Evolutionary conservation across 306 rosid genomes (phyloP).

Genomic region (Castanopsis chinensis): DNA sequence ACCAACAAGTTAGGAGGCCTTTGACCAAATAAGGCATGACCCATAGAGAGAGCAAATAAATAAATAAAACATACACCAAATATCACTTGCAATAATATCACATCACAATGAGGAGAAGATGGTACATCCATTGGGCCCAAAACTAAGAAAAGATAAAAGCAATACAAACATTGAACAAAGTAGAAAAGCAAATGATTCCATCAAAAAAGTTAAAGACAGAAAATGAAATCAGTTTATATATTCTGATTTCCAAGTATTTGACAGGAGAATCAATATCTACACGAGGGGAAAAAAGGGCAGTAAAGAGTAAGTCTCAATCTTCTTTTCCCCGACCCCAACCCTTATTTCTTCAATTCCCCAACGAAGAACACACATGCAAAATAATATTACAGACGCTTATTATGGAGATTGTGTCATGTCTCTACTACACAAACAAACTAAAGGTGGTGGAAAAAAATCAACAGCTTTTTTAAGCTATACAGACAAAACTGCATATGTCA

Average conservation of each 20-base stretch:
- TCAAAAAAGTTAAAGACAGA: neutral
- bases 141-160: neutral
- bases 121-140: neutral
- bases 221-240: neutral
- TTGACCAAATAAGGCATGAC: too few species aligned
- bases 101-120: too few species aligned
- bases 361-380: neutral
- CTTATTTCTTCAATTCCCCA: neutral
- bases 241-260: neutral
- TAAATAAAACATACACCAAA: too few species aligned
- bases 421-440: neutral
- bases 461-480: neutral
- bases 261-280: neutral
- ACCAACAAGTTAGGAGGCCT: too few species aligned
- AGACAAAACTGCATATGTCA: neutral
- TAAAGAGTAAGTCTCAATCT: neutral
- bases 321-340: neutral
- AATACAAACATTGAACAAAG: neutral
- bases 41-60: too few species aligned
- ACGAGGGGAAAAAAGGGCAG: neutral
- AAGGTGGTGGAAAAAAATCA: neutral
- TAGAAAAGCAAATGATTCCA: neutral
- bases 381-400: neutral
- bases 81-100: too few species aligned
- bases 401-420: neutral